Base-by-base conservation (phyloP, 305 asterid species). In the Petunia hybrid region DNA sequence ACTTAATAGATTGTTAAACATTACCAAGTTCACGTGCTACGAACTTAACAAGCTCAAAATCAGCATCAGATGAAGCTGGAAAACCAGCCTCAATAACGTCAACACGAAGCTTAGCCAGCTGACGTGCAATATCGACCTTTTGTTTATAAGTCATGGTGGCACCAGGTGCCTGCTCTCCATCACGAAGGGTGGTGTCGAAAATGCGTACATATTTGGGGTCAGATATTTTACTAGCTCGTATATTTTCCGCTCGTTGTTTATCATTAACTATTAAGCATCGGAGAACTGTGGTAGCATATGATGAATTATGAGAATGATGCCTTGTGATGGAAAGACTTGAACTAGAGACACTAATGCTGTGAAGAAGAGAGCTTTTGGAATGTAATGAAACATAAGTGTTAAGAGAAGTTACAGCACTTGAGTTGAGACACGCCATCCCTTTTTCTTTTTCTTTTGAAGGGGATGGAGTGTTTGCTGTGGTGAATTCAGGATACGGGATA, bases 151-250 rank as follows among this genome's bases (percentile, higher is more conserved):
- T 95, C 95, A 93, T 91, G 61, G 98, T 95, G 81, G 98, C 98
- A 14, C 97, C 98, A 12, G 98, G 98, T 31, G 98, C 92, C 85
- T 95, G 98, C 85, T 95, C 98, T 51, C 98, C 98, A 81, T 95
- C 98, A 13, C 98, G 94, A 85, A 95, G 94, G 2, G 97, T 95
- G 71, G 98, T 95, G 81, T 95, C 98, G 74, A 93, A 93, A 5
- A 95, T 85, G 40, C 98, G 94, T 12, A 93, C 98, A 67, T 95
- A 95, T 7, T 91, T 89, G 1, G 98, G 95, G 89, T 93, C 97
- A 36, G 92, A 22, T 22, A 22, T 22, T 22, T 1, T 22, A 22
- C 31, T 22, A 22, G 31, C 31, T 22, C 31, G 31, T 22, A 22
- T 22, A 22, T 22, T 22, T 22, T 22, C 31, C 0, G 0, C 31